Evolutionary conservation across 2,329 filamentous ascomycete species (phyloP).

Genomic region (Chrysosporium queenslandicum): DNA sequence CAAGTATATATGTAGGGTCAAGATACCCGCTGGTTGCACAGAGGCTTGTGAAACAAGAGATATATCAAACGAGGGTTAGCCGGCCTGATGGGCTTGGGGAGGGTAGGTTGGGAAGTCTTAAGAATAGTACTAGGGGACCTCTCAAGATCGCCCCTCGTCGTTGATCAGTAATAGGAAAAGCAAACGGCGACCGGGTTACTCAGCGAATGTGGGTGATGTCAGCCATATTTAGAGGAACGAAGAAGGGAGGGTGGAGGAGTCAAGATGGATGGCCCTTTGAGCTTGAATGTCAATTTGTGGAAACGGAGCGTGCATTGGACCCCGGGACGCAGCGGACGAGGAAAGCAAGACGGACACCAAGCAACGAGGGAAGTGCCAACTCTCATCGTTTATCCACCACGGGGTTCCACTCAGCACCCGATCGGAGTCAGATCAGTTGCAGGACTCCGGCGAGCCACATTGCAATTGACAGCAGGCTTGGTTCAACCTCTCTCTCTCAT

Average conservation of each 20-base stretch:
- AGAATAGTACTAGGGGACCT: too few species aligned
- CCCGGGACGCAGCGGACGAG: background rate
- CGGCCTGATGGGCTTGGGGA: background rate
- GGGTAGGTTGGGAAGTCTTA: background rate
- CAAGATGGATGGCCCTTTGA: background rate
- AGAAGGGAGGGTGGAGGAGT: background rate
- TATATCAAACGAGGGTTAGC: background rate
- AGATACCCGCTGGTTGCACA: background rate
- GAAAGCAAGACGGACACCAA: background rate
- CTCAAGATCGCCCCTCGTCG: background rate
- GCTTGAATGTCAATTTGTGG: conserved; percentile 4
- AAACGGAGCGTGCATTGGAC: background rate
- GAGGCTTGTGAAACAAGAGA: background rate
- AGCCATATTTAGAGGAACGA: background rate
- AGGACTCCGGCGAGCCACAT: too few species aligned
- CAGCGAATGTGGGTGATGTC: background rate
- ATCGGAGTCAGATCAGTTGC: background rate
- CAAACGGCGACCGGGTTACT: background rate
- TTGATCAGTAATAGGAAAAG: background rate
- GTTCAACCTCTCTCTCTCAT: too few species aligned
- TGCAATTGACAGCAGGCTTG: background rate
- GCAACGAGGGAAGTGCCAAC: background rate
- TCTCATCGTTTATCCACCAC: background rate
- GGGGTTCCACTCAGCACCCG: background rate
- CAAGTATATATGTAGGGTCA: too few species aligned